Evolutionary conservation across 306 rosid genomes (phyloP).

Genomic region (Calophaca sinica): DNA sequence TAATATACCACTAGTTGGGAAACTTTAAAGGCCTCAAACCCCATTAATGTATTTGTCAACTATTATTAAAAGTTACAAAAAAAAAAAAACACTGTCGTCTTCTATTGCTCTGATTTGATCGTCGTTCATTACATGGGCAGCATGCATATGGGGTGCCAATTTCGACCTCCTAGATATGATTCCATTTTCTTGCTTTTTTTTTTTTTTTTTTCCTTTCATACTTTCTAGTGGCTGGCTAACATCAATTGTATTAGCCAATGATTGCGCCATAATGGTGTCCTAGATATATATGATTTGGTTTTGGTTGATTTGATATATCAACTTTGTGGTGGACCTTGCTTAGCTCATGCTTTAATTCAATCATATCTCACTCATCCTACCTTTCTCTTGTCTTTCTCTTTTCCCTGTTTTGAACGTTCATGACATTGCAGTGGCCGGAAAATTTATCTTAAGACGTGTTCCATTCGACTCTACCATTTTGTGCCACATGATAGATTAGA

Average conservation of each 20-base stretch:
- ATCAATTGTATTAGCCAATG: constrained; percentile 35
- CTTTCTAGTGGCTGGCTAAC: no score
- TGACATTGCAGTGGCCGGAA: constrained; percentile 37
- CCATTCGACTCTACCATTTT: constrained; percentile 36
- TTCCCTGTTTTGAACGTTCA: constrained; percentile 31
- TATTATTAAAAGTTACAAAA: no score
- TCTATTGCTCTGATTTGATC: constrained; percentile 29
- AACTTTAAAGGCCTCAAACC: constrained; percentile 39
- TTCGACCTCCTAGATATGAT: not conserved
- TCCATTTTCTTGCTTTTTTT: no score
- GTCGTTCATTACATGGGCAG: constrained; percentile 15
- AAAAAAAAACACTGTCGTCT: no score
- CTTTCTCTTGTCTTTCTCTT: constrained; percentile 23
- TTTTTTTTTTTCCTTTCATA: no score
- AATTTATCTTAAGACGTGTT: constrained; percentile 38
- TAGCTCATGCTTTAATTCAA: constrained; percentile 54
- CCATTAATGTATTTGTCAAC: constrained; percentile 46
- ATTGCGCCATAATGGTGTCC: constrained; percentile 43
- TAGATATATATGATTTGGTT: constrained; percentile 25
- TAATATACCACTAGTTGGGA: constrained; percentile 51
- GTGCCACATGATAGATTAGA: constrained; percentile 15
- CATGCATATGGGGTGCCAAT: constrained; percentile 24
- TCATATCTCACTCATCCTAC: constrained; percentile 48
- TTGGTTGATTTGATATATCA: constrained; percentile 40
- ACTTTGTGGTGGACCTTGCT: constrained; percentile 57